Base-by-base conservation (phyloP, 1,284 basidiomycete species). In the Cryptococcus maquisensis region DNA sequence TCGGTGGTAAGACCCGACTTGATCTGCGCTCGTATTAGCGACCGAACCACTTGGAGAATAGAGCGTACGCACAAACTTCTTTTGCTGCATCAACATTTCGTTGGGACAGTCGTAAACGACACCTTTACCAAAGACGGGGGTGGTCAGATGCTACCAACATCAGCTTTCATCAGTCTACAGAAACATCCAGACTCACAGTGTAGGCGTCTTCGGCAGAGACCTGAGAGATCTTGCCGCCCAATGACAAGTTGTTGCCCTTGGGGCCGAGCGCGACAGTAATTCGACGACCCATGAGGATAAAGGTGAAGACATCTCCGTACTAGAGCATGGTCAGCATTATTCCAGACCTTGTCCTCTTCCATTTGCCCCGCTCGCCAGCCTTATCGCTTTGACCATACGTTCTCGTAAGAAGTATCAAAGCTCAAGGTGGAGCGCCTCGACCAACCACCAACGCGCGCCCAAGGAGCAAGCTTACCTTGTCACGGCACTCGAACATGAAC, bases 71-170 rank as follows among this genome's bases (percentile, higher is more conserved):
- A 80, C 79, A 64, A 98, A 97, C 75, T 88, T 90, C 82, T 99
- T 99, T 77, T 99, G 96, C 73, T 99, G 94, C 95, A 99, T 98
- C 73, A 99, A 86, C 49, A 91, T 81, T 53, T 93, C 87, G 75
- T 98, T 98, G 32, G 96, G 95, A 54, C 92, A 86, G 71, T 98
- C 95, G 75, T 98, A 98, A 4, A 98, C 95, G 45, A 98, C 96
- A 51, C 92, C 93, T 72, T 93, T 93, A 52, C 96, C 96, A 67
- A 99, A 99, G 20, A 94, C 84, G 4, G 91, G 91, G 0, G 89
- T 93, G 0, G 90, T 94, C 47, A 94, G 77, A 70, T 89, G 87
- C 88, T 93, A 62, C 41, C 16, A 6, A 18, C 2, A 12, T 18
- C 16, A 35, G 16, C 38, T 18, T 10, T 41, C 8, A n/a, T 50